phyloP scores from a whole-genome alignment of 257 asterid species.

The Petunia secreta region DNA sequence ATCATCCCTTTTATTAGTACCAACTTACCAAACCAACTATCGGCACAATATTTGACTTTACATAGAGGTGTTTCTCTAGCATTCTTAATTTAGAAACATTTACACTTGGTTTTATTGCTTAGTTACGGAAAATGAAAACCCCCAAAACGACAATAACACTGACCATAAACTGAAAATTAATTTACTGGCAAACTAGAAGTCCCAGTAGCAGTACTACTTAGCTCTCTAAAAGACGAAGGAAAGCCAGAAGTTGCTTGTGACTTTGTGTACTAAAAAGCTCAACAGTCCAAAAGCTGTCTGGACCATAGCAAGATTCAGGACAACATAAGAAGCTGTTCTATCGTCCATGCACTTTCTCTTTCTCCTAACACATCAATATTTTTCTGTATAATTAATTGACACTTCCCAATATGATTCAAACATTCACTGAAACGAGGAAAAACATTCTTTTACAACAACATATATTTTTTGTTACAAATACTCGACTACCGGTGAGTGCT shows the following conservation, averaged over 20 bases:
- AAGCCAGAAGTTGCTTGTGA: conserved; percentile 24
- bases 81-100: no score
- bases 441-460: conserved; percentile 49
- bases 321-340: conserved; percentile 27
- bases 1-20: no score
- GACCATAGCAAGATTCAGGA: conserved; percentile 28
- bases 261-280: conserved; percentile 26
- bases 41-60: no score
- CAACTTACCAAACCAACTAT: no score
- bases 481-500: neutral
- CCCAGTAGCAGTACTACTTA: neutral
- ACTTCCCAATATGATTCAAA: conserved; percentile 32
- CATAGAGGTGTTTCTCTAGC: no score
- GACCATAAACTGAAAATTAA: neutral
- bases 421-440: conserved; percentile 42
- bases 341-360: conserved; percentile 30
- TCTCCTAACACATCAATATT: conserved; percentile 10
- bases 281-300: conserved; percentile 10
- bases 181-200: neutral
- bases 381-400: conserved; percentile 23
- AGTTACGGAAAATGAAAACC: neutral
- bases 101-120: neutral
- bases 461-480: conserved; percentile 32
- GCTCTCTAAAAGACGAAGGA: conserved; percentile 11
- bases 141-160: neutral